Percentiles rank a stretch among this genome's conserved stretches.
Evolutionary conservation across 306 rosid species (phyloP).

Genomic region (Sindora glabra): DNA sequence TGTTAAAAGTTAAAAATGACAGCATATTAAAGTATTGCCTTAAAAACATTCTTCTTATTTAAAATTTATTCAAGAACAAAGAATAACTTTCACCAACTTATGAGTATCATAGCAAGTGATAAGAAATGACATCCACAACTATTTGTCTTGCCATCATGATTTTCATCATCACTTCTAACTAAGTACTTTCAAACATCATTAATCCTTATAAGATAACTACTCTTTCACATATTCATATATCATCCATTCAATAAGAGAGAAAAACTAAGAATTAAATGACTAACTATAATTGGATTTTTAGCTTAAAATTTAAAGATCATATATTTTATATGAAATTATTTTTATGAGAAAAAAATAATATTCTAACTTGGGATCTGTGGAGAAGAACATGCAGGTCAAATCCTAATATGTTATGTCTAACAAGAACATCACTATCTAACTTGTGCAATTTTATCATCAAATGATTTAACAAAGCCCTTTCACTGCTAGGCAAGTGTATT

Average conservation of each 20-base stretch:
- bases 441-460: slow-evolving; percentile 75
- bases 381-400: slow-evolving; percentile 90
- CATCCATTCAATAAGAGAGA: background rate
- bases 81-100: background rate
- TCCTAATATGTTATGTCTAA: slow-evolving; percentile 95
- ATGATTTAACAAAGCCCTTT: slow-evolving; percentile 78
- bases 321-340: slow-evolving; percentile 3
- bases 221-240: too few species aligned
- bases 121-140: slow-evolving; percentile 1
- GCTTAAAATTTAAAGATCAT: background rate
- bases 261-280: background rate
- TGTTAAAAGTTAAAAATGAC: background rate
- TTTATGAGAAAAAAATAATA: background rate
- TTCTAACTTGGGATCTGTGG: slow-evolving; percentile 81
- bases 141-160: too few species aligned
- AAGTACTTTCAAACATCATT: too few species aligned
- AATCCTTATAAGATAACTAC: too few species aligned
- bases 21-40: background rate
- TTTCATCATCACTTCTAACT: too few species aligned
- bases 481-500: slow-evolving; percentile 49
- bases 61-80: background rate
- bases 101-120: background rate
- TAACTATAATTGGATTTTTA: slow-evolving; percentile 1
- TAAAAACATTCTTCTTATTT: background rate
- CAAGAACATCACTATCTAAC: slow-evolving; percentile 84